Evolutionary conservation across 2,329 filamentous ascomycete species (phyloP).

Genomic region (Colletotrichum gloeosporioides): DNA sequence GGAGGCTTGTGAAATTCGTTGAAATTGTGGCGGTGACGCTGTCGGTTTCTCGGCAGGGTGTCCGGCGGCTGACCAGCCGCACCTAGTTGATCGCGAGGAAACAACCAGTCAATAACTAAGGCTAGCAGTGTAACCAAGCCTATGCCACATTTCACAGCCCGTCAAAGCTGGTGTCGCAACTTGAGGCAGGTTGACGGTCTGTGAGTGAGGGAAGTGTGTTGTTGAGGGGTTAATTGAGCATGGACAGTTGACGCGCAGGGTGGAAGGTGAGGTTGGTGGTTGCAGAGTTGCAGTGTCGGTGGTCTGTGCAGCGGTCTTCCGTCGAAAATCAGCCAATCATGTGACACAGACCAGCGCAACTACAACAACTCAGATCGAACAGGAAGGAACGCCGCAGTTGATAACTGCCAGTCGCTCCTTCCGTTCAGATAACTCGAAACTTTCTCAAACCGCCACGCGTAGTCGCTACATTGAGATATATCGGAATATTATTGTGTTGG

Average conservation of each 20-base stretch:
- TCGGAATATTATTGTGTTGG: too few relatives aligned
- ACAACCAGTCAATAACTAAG: neutral
- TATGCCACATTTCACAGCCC: neutral
- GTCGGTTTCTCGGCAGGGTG: neutral
- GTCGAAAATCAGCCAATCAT: neutral
- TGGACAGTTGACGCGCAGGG: neutral
- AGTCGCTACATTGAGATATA: too few relatives aligned
- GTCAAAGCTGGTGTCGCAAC: neutral
- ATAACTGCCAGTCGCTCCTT: neutral
- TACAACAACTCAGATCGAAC: neutral
- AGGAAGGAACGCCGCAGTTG: neutral
- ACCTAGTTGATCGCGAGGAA: neutral
- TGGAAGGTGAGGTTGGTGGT: neutral
- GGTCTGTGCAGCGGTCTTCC: neutral
- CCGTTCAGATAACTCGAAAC: neutral
- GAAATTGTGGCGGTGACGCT: neutral
- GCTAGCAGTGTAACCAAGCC: accelerated
- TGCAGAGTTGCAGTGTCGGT: neutral
- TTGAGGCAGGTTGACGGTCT: neutral
- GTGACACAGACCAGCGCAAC: neutral
- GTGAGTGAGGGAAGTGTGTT: neutral
- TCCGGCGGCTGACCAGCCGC: neutral
- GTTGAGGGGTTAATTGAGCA: neutral
- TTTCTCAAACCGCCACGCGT: neutral
- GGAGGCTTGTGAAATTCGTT: neutral